A percentile compares a stretch with the other conserved stretches of the same genome.
Evolutionary conservation across 106 monocot genomes (phyloP).

Genomic region (Allium sativum): DNA sequence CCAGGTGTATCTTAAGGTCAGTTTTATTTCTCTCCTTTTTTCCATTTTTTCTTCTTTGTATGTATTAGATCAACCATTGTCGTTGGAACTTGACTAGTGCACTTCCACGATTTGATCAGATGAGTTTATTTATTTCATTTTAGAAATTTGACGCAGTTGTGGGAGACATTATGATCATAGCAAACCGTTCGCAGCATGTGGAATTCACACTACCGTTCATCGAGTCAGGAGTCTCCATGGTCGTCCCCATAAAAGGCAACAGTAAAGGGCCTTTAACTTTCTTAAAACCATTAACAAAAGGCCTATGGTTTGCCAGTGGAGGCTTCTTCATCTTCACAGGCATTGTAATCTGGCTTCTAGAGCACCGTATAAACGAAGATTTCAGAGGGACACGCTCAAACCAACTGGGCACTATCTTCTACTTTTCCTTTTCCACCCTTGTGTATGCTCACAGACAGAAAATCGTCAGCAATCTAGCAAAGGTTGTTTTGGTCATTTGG

Average conservation of each 20-base stretch:
- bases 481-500: constrained; percentile 65
- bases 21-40: not conserved
- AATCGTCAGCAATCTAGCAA: constrained; percentile 42
- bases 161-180: constrained; percentile 41
- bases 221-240: constrained; percentile 40
- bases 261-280: constrained; percentile 29
- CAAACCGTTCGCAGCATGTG: constrained; percentile 38
- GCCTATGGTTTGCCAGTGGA: constrained; percentile 29
- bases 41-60: too few species aligned
- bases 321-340: constrained; percentile 29
- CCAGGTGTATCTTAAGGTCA: constrained; percentile 63
- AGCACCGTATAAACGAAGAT: constrained; percentile 16
- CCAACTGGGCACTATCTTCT: constrained; percentile 4
- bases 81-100: too few species aligned
- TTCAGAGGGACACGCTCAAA: constrained; percentile 9
- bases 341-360: constrained; percentile 17
- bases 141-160: constrained; percentile 49
- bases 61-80: too few species aligned
- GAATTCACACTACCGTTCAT: constrained; percentile 50
- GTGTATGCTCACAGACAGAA: constrained; percentile 35
- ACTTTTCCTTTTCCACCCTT: constrained; percentile 7
- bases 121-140: not conserved
- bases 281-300: constrained; percentile 26
- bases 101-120: too few species aligned
- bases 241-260: constrained; percentile 32